phyloP scores from a whole-genome alignment of 306 rosid genomes.

The Dalbergia cultrata region DNA sequence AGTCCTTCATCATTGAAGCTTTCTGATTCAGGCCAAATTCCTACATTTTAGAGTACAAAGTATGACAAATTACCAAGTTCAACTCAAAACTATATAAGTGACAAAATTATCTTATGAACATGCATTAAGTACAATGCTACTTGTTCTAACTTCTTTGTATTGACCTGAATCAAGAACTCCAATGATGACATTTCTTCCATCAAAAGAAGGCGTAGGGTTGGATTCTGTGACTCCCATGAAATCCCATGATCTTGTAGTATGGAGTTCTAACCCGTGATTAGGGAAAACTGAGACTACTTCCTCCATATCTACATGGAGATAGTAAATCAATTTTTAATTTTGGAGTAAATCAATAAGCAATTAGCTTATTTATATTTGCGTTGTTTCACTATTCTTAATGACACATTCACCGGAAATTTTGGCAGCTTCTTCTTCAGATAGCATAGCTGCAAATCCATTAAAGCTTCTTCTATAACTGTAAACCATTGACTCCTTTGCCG shows the following conservation, averaged over 20 bases:
- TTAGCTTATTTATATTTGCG: too few relatives aligned
- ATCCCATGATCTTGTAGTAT: neutral
- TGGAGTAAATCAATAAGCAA: too few relatives aligned
- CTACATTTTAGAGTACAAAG: neutral
- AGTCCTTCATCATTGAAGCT: neutral
- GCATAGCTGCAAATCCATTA: neutral
- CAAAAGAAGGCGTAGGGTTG: neutral
- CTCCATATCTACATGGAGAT: neutral
- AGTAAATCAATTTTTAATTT: neutral
- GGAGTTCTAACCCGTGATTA: neutral
- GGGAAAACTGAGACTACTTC: neutral
- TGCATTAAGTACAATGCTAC: too few relatives aligned
- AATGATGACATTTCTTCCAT: neutral
- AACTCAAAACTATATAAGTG: too few relatives aligned
- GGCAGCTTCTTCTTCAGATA: neutral
- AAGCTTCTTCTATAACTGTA: too few relatives aligned
- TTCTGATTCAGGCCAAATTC: neutral
- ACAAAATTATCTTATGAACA: too few relatives aligned
- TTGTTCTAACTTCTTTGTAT: too few relatives aligned
- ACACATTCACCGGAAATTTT: neutral
- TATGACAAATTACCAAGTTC: too few relatives aligned
- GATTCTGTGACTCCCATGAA: neutral
- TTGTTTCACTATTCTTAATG: neutral
- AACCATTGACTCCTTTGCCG: neutral
- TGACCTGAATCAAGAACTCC: neutral